phyloP scores from a whole-genome alignment of 2,329 filamentous ascomycete genomes.

The Lasiodiplodia citricola region DNA sequence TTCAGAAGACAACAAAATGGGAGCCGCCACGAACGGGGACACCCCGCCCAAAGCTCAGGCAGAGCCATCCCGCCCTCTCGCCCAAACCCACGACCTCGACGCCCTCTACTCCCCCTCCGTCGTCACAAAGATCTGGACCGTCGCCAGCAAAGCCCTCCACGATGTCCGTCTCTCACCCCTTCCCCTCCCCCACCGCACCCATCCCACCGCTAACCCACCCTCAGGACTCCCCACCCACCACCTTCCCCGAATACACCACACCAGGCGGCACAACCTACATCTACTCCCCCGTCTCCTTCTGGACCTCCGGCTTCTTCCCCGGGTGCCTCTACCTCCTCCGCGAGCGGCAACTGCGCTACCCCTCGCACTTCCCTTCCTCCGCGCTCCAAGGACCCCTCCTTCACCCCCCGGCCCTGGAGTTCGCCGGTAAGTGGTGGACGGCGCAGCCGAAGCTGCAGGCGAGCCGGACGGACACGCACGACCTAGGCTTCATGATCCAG shows the following conservation, averaged over 20 bases:
- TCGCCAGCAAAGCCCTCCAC: slow-evolving; percentile 29
- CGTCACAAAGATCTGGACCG: slow-evolving; percentile 33
- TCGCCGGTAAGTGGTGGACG: slow-evolving; percentile 52
- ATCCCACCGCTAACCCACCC: background rate
- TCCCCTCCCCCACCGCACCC: too few relatives aligned
- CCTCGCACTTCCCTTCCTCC: slow-evolving; percentile 26
- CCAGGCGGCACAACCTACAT: slow-evolving; percentile 46
- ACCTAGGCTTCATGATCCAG: slow-evolving; percentile 53
- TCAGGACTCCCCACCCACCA: slow-evolving; percentile 26
- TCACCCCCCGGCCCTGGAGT: slow-evolving; percentile 26
- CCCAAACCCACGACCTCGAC: background rate
- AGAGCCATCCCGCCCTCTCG: background rate
- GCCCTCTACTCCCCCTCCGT: slow-evolving; percentile 31
- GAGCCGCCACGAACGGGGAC: background rate
- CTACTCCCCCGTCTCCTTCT: slow-evolving; percentile 50
- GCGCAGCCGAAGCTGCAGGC: slow-evolving; percentile 45
- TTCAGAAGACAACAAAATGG: too few relatives aligned
- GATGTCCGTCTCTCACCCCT: background rate
- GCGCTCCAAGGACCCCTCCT: slow-evolving; percentile 22
- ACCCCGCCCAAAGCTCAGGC: background rate
- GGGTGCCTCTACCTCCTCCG: slow-evolving; percentile 52
- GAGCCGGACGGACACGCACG: slow-evolving; percentile 45
- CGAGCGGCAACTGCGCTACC: slow-evolving; percentile 40
- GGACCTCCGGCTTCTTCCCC: slow-evolving; percentile 58
- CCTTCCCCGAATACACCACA: slow-evolving; percentile 48